phyloP scores from a whole-genome alignment of 352 stramenopile genomes.

The Phytophthora pinifolia region DNA sequence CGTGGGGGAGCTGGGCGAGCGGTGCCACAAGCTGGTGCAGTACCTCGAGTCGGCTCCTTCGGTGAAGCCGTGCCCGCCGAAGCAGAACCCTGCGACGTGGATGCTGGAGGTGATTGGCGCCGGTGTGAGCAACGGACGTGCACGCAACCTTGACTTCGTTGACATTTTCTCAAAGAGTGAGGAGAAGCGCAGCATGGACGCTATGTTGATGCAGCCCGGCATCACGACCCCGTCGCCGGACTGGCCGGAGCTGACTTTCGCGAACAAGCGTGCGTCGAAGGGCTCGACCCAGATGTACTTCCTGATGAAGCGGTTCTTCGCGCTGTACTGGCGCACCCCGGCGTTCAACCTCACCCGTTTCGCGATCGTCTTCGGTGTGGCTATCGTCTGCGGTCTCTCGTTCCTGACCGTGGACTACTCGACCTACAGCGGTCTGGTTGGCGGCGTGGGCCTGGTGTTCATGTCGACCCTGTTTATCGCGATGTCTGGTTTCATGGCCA shows the following conservation, averaged over 20 bases:
- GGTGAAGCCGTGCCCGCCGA: conserved; percentile 28
- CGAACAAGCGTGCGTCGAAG: conserved; percentile 20
- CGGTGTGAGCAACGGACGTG: conserved; percentile 72
- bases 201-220: conserved; percentile 10
- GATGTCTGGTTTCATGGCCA: conserved; percentile 59
- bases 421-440: conserved; percentile 14
- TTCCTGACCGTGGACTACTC: conserved; percentile 20
- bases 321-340: conserved; percentile 31
- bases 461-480: conserved; percentile 67
- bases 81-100: conserved; percentile 27
- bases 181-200: conserved; percentile 15
- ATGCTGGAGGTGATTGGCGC: not conserved
- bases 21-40: conserved; percentile 23
- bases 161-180: conserved; percentile 26
- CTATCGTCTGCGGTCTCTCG: conserved; percentile 9
- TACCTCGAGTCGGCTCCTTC: conserved; percentile 27
- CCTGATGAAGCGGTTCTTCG: conserved; percentile 38
- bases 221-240: conserved; percentile 12
- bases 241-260: conserved; percentile 23
- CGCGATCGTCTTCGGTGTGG: conserved; percentile 8
- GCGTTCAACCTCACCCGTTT: conserved; percentile 54
- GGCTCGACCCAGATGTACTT: conserved; percentile 27
- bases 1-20: conserved; percentile 62
- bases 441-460: conserved; percentile 53
- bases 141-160: conserved; percentile 33